Evolutionary conservation across 129 eudicot species (phyloP).

Genomic region (Flaveria trinervia): DNA sequence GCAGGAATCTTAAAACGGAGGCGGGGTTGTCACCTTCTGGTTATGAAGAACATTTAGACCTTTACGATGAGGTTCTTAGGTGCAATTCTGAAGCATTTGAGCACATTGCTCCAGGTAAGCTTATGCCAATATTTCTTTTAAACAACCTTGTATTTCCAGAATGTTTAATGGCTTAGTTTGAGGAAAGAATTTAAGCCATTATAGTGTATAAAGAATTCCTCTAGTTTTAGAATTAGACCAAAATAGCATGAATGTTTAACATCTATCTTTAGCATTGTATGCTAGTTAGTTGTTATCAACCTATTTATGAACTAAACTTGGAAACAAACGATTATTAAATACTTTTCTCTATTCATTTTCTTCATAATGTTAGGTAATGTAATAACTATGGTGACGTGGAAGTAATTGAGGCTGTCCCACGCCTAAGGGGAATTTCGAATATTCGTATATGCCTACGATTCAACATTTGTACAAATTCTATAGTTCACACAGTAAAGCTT

Average conservation of each 20-base stretch:
- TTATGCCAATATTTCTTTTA: conserved; percentile 15
- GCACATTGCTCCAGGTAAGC: conserved; percentile 63
- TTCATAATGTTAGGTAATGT: background rate
- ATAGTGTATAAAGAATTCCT: conserved; percentile 8
- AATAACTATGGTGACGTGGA: background rate
- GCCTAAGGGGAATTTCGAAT: background rate
- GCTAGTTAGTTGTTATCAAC: conserved; percentile 7
- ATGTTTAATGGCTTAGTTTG: conserved; percentile 15
- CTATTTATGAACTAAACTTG: conserved; percentile 14
- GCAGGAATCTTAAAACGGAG: conserved; percentile 73
- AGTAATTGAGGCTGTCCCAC: background rate
- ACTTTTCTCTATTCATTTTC: conserved; percentile 6
- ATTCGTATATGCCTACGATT: background rate
- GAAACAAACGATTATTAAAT: background rate
- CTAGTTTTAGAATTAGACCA: conserved; percentile 2
- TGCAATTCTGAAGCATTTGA: conserved; percentile 73
- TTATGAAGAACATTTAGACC: conserved; percentile 57
- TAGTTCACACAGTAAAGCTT: background rate
- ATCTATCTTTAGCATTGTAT: conserved; percentile 7
- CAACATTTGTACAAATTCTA: background rate
- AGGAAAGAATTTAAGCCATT: conserved; percentile 4
- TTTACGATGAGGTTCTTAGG: conserved; percentile 70
- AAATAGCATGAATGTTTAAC: conserved; percentile 12
- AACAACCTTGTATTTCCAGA: conserved; percentile 15
- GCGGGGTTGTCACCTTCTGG: conserved; percentile 35